Conservation (phyloP, 169 alveolate species). For the Plasmodium knowlesi region DNA sequence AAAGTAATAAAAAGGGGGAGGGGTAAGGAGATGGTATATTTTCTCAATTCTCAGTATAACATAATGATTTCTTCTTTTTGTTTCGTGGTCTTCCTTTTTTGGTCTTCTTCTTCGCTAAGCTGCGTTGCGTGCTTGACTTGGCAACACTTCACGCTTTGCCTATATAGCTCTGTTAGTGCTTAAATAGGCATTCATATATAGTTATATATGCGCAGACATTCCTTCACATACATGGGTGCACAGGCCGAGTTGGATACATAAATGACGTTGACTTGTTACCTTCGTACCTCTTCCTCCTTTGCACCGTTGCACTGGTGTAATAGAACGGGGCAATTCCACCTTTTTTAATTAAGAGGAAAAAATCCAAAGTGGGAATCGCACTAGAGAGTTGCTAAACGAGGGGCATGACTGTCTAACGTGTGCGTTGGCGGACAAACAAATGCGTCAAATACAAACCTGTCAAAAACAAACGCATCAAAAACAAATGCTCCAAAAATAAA, state of each 20-base stretch:
- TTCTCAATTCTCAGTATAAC: conserved; percentile 12
- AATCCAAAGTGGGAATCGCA: background rate
- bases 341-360: background rate
- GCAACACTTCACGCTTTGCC: background rate
- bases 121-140: background rate
- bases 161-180: background rate
- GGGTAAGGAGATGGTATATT: background rate
- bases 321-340: background rate
- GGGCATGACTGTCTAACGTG: background rate
- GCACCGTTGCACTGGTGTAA: background rate
- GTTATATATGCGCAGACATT: background rate
- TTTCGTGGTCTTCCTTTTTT: background rate
- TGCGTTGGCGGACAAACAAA: background rate
- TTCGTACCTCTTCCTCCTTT: background rate
- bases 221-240: background rate
- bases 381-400: background rate
- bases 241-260: background rate
- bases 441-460: background rate
- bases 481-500: background rate
- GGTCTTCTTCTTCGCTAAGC: background rate
- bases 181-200: background rate
- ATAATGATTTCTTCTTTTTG: conserved; percentile 3
- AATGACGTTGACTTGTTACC: background rate
- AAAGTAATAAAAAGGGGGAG: background rate
- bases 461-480: background rate